These are phyloP conservation scores for Gymnopus androsaceus DNA, from an alignment of 1,284 basidiomycete species.

Conservation along the genomic window DNA sequence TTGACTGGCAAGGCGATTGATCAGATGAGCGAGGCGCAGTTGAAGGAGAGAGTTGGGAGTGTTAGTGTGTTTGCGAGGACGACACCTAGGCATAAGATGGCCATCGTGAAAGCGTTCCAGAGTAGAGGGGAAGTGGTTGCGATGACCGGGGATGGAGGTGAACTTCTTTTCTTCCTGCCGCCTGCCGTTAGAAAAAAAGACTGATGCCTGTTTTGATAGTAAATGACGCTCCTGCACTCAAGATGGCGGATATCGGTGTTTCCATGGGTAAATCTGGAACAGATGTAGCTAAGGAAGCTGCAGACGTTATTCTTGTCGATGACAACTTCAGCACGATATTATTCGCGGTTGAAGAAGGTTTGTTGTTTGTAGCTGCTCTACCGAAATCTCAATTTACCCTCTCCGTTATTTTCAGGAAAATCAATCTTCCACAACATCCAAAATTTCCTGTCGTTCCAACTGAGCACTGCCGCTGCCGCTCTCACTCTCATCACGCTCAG, in stretches of 20 bases:
- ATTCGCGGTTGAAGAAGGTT: slow-evolving; percentile 93
- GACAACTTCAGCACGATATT: slow-evolving; percentile 96
- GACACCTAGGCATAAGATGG: slow-evolving; percentile 96
- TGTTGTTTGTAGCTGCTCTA: slow-evolving; percentile 19
- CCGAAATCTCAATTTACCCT: background rate
- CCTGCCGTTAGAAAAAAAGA: slow-evolving; percentile 28
- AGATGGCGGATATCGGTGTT: slow-evolving; percentile 97
- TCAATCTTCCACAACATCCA: slow-evolving; percentile 99
- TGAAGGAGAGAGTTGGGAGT: slow-evolving; percentile 80
- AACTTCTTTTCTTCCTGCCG: slow-evolving; percentile 10
- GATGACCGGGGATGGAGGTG: slow-evolving; percentile 93
- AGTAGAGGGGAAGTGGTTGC: slow-evolving; percentile 87
- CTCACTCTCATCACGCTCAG: slow-evolving; percentile 93
- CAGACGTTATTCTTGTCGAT: slow-evolving; percentile 95
- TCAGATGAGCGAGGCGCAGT: slow-evolving; percentile 74
- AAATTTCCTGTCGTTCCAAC: slow-evolving; percentile 96
- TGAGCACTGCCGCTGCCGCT: slow-evolving; percentile 94
- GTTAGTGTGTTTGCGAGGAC: slow-evolving; percentile 93
- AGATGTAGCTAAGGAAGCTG: slow-evolving; percentile 97
- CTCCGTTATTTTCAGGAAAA: slow-evolving; percentile 70
- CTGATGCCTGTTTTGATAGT: slow-evolving; percentile 46
- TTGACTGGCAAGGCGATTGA: slow-evolving; percentile 91
- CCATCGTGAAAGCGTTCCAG: slow-evolving; percentile 93
- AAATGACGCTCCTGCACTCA: slow-evolving; percentile 95
- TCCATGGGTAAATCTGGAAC: slow-evolving; percentile 97